phyloP scores from a whole-genome alignment of 2,329 filamentous ascomycete genomes.

The Ascochyta fabae region DNA sequence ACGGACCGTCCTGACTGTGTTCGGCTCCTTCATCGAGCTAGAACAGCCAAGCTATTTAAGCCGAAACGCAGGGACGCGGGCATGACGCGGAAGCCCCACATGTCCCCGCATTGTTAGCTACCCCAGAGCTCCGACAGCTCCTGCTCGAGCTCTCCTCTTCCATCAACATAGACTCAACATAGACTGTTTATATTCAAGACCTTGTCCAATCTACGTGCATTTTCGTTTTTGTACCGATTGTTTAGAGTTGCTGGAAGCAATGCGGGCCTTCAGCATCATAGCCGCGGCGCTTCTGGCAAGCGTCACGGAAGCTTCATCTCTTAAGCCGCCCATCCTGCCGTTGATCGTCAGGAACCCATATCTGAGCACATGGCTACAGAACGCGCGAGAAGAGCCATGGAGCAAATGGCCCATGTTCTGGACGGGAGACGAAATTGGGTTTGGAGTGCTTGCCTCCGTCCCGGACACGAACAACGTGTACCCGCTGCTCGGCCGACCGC shows the following conservation, averaged over 20 bases:
- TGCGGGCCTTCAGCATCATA: conserved; percentile 34
- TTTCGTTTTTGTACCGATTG: not conserved
- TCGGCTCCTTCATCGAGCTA: too few species aligned
- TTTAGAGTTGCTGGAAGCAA: conserved; percentile 19
- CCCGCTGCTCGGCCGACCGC: conserved; percentile 69
- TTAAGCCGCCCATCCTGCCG: conserved; percentile 61
- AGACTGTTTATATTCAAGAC: not conserved
- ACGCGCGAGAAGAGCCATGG: conserved; percentile 78
- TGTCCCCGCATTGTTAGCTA: conserved; percentile 14
- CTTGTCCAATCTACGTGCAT: not conserved
- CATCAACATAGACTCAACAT: not conserved
- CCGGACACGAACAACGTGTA: conserved; percentile 66
- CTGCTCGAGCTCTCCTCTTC: not conserved
- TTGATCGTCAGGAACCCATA: conserved; percentile 60
- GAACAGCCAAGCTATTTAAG: not conserved
- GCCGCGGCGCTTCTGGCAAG: conserved; percentile 50
- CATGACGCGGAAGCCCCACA: conserved; percentile 16
- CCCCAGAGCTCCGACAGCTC: conserved; percentile 10
- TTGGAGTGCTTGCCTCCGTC: conserved; percentile 68
- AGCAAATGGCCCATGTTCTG: conserved; percentile 86
- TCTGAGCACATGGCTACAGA: conserved; percentile 62
- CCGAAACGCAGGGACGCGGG: conserved; percentile 7
- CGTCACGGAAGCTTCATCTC: conserved; percentile 56
- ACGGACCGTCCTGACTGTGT: too few species aligned
- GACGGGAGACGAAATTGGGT: conserved; percentile 72